Percentiles rank a stretch among this genome's conserved stretches.
Conservation (phyloP, 257 asterid species). For the Nemophila menziesii region DNA sequence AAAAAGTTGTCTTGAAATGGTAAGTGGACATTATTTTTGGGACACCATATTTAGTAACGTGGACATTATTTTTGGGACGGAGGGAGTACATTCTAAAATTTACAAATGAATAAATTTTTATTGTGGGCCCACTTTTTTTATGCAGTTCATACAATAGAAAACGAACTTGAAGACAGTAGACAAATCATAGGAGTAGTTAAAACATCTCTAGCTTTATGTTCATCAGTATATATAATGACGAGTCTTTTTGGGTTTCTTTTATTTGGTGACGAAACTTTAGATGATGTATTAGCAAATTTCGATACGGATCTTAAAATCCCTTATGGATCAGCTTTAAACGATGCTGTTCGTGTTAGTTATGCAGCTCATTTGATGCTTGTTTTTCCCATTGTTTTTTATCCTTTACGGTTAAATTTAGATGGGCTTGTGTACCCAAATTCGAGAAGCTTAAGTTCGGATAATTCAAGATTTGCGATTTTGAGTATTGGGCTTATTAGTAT, state of each 20-base stretch:
- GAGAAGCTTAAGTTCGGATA: conserved; percentile 62
- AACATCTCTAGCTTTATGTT: conserved; percentile 74
- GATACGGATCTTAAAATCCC: conserved; percentile 84
- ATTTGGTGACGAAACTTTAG: conserved; percentile 87
- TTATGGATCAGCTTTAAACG: conserved; percentile 65
- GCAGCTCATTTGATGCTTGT: conserved; percentile 97
- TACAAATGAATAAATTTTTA: too few relatives aligned
- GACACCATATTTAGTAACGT: too few relatives aligned
- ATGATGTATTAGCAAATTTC: conserved; percentile 90
- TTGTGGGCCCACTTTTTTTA: too few relatives aligned
- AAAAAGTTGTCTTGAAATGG: too few relatives aligned
- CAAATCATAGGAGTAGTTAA: conserved; percentile 69
- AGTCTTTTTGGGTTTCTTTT: conserved; percentile 86
- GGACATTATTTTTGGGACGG: too few relatives aligned
- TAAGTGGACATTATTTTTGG: too few relatives aligned
- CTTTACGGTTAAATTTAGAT: conserved; percentile 71
- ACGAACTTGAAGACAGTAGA: conserved; percentile 73
- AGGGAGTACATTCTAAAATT: too few relatives aligned
- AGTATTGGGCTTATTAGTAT: conserved; percentile 57
- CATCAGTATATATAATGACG: conserved; percentile 65
- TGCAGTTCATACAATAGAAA: conserved; percentile 91
- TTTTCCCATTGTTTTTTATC: conserved; percentile 80
- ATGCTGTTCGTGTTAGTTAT: conserved; percentile 89
- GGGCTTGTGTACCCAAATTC: conserved; percentile 85
- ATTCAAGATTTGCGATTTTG: conserved; percentile 62